These are phyloP conservation scores for Phytophthora citricola DNA, from an alignment of 352 stramenopile genomes.

Conservation along the genomic window DNA sequence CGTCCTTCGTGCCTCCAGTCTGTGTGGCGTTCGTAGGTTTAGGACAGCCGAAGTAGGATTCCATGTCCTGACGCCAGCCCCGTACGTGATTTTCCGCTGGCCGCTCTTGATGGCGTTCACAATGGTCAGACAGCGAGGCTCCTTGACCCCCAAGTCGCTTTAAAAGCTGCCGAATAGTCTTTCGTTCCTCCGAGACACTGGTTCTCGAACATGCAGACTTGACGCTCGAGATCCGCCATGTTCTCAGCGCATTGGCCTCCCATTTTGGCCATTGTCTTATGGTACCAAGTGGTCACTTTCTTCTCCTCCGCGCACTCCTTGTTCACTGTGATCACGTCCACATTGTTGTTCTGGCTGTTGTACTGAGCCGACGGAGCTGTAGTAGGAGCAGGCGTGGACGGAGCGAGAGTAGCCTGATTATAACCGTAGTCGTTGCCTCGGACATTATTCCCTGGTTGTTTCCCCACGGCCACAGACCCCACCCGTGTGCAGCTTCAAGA, in stretches of 20 bases:
- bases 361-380: constrained; percentile 14
- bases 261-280: constrained; percentile 39
- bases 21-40: constrained; percentile 32
- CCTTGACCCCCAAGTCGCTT: constrained; percentile 45
- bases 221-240: constrained; percentile 58
- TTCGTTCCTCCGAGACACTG: constrained; percentile 52
- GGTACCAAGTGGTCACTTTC: constrained; percentile 48
- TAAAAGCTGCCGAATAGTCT: constrained; percentile 55
- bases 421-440: constrained; percentile 4
- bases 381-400: background rate
- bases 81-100: constrained; percentile 35
- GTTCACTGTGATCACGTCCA: constrained; percentile 41
- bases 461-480: constrained; percentile 5
- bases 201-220: constrained; percentile 60
- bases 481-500: constrained; percentile 26
- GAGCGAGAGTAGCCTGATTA: background rate
- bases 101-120: constrained; percentile 52
- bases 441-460: constrained; percentile 10
- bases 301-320: constrained; percentile 31
- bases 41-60: constrained; percentile 52
- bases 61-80: constrained; percentile 50
- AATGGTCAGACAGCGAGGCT: constrained; percentile 51
- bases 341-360: constrained; percentile 32
- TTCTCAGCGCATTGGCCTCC: constrained; percentile 39
- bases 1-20: constrained; percentile 8